These are phyloP conservation scores for Stropharia rugosoannulata DNA, from an alignment of 768 basidiomycete genomes.

Conservation along the genomic window DNA sequence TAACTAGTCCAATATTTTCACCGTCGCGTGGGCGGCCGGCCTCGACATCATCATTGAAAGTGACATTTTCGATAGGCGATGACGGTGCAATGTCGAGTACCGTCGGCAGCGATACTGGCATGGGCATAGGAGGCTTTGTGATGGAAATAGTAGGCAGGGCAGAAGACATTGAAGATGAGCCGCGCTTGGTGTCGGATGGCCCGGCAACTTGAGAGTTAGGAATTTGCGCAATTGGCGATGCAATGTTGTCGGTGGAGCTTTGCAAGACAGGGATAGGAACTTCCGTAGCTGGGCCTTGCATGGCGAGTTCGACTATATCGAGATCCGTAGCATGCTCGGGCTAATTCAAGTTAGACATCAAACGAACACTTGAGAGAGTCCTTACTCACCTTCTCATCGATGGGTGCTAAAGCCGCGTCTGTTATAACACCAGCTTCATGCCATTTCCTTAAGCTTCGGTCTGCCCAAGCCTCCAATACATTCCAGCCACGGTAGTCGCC, in stretches of 20 bases:
- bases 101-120: conserved; percentile 70
- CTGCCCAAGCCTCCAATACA: conserved; percentile 92
- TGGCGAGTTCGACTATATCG: conserved; percentile 41
- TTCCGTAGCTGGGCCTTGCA: conserved; percentile 46
- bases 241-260: conserved; percentile 35
- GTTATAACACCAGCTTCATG: conserved; percentile 72
- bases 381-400: conserved; percentile 31
- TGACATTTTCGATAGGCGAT: conserved; percentile 44
- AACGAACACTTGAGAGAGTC: not conserved
- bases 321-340: conserved; percentile 25
- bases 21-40: conserved; percentile 42
- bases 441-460: conserved; percentile 86
- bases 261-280: conserved; percentile 64
- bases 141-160: conserved; percentile 57
- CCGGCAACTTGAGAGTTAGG: conserved; percentile 18
- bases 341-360: conserved; percentile 8
- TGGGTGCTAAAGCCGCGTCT: conserved; percentile 38
- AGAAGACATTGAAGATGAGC: conserved; percentile 14
- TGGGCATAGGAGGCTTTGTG: conserved; percentile 70
- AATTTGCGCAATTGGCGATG: conserved; percentile 26
- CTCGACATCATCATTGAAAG: conserved; percentile 49
- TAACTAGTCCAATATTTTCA: conserved; percentile 25
- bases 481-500: conserved; percentile 93
- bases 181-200: conserved; percentile 17
- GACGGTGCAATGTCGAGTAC: conserved; percentile 52